Base-by-base conservation (phyloP, 2,329 filamentous ascomycete species). In the Trichoderma breve region DNA sequence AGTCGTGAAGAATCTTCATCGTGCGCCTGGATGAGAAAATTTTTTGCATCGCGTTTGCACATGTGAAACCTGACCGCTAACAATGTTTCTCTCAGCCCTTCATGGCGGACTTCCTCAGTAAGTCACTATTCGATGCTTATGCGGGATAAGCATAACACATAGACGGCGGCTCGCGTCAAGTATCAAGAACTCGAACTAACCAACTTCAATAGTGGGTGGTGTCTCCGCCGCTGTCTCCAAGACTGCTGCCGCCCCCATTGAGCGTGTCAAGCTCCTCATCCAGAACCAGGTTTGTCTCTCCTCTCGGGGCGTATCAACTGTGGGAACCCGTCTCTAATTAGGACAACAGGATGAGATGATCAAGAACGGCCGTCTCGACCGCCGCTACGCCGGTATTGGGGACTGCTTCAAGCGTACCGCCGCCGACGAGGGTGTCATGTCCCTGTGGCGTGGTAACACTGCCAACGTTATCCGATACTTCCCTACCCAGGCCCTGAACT, bases 401-500 rank as follows among this genome's bases (percentile, higher is more conserved):
- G 96, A 99, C 85, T 98, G 96, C 90, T 99, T 99, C 92, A 88
- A 87, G 82, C 93, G 96, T 84, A 98, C 96, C 83, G 90, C 89
- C 77, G 91, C 91, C 82, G 89, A 93, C 77, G 96, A 99, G 90
- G 96, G 96, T 93, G 87, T 96, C 81, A 91, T 96, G 86, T 91
- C 95, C 77, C 90, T 99, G 82, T 99, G 96, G 96, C 92, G 96
- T 91, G 96, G 96, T 88, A 99, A 99, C 94, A 99, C 96, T 84
- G 96, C 96, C 94, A 99, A 99, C 92, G 96, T 99, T 87, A 97
- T 99, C 91, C 96, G 96, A 93, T 99, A 99, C 90, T 99, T 99
- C 94, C 96, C 96, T 80, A 99, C 96, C 86, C 96, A 99, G 91
- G 96, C 96, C 82, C 90, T 99, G 86, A 99, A 99, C 95, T 99